Conservation (phyloP, 2,329 filamentous ascomycete species). For the Lachnellula occidentalis region DNA sequence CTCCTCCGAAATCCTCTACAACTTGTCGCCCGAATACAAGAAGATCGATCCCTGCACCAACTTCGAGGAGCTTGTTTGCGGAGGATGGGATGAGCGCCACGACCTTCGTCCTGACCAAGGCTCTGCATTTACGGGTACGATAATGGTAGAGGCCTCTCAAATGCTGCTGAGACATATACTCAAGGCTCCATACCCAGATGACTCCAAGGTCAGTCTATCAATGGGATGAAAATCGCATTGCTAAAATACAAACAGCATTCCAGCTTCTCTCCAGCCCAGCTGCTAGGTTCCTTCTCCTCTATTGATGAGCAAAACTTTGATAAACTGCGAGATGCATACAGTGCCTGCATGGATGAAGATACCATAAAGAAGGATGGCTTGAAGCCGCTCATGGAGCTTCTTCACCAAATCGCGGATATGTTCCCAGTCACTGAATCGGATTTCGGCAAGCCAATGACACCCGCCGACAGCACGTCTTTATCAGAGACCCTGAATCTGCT, state of each 20-base stretch:
- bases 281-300: constrained; percentile 34
- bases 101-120: constrained; percentile 61
- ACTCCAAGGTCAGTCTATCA: constrained; percentile 31
- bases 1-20: constrained; percentile 56
- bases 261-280: constrained; percentile 40
- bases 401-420: constrained; percentile 45
- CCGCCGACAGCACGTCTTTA: constrained; percentile 32
- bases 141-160: constrained; percentile 57
- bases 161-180: constrained; percentile 56
- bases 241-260: constrained; percentile 38
- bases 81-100: constrained; percentile 58
- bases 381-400: constrained; percentile 49
- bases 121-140: constrained; percentile 52
- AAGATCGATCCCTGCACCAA: constrained; percentile 62
- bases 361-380: constrained; percentile 49
- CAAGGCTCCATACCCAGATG: constrained; percentile 49
- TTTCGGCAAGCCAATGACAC: constrained; percentile 11
- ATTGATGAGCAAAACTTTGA: constrained; percentile 58
- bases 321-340: constrained; percentile 59
- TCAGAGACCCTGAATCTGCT: constrained; percentile 44
- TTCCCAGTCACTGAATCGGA: constrained; percentile 33
- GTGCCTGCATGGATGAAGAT: constrained; percentile 60
- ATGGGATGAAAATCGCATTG: constrained; percentile 7
- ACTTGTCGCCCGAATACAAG: constrained; percentile 55
- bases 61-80: constrained; percentile 64